Conservation (phyloP, 1,139 yeast species). For the Suhomyces anneliseae region DNA sequence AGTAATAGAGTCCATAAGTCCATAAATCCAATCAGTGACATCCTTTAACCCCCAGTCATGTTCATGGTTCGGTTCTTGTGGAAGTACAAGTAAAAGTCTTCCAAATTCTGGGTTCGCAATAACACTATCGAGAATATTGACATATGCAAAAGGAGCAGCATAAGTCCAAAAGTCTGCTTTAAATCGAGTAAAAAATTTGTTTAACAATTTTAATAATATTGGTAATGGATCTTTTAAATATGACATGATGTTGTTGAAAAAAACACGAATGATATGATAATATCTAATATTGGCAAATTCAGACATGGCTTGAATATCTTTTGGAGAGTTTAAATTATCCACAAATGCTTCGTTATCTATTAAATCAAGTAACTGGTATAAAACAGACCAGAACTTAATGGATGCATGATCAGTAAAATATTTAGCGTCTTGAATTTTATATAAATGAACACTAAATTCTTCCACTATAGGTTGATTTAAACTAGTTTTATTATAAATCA, state of each 20-base stretch:
- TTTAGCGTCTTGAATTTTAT: constrained; percentile 52
- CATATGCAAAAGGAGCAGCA: constrained; percentile 51
- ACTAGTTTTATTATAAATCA: constrained; percentile 10
- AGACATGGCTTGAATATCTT: constrained; percentile 44
- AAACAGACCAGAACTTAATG: constrained; percentile 53
- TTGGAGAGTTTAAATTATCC: constrained; percentile 42
- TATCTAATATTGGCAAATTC: constrained; percentile 38
- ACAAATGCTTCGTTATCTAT: constrained; percentile 42
- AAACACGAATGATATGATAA: constrained; percentile 47
- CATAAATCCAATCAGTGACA: constrained; percentile 43
- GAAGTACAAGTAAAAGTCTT: constrained; percentile 16
- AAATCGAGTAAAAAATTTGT: constrained; percentile 39
- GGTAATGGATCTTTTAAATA: constrained; percentile 56
- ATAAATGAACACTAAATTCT: constrained; percentile 54
- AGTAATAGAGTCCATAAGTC: constrained; percentile 34
- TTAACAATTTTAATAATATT: constrained; percentile 47
- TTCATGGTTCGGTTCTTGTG: constrained; percentile 5
- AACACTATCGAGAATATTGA: constrained; percentile 56
- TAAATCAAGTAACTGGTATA: constrained; percentile 40
- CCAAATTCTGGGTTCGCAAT: constrained; percentile 39
- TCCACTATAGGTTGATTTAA: constrained; percentile 44
- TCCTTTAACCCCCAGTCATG: constrained; percentile 25
- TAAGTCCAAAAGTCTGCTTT: constrained; percentile 50
- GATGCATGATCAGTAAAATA: constrained; percentile 46
- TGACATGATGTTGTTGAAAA: constrained; percentile 52